These are phyloP conservation scores for Magnolia kwangsiensis DNA, from an alignment of 164 flowering plant genomes.

Conservation along the genomic window DNA sequence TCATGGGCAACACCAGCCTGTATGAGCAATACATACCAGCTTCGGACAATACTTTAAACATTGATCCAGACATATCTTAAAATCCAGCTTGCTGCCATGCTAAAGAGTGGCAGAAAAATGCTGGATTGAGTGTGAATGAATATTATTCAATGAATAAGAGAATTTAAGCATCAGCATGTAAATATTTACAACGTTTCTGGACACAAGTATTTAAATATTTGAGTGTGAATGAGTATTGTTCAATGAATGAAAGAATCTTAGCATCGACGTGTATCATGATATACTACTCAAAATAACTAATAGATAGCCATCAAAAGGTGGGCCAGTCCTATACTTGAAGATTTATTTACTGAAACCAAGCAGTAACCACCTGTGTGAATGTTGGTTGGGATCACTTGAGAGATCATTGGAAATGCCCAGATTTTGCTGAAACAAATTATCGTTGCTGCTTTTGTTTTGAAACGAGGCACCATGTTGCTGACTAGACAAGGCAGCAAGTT, in stretches of 20 bases:
- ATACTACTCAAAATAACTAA: background rate
- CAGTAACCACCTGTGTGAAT: slow-evolving; percentile 35
- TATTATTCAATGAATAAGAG: background rate
- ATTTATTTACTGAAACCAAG: background rate
- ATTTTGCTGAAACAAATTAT: slow-evolving; percentile 27
- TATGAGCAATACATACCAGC: no score
- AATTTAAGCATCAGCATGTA: background rate
- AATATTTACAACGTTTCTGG: background rate
- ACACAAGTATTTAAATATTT: no score
- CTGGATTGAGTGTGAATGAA: no score
- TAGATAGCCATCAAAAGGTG: background rate
- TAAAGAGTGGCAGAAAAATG: no score
- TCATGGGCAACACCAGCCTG: no score
- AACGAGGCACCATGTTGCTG: slow-evolving; percentile 35
- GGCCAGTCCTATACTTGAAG: background rate
- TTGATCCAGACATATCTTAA: no score
- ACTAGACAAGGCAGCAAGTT: slow-evolving; percentile 36
- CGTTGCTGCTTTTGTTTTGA: slow-evolving; percentile 36
- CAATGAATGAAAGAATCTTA: background rate
- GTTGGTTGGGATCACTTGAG: slow-evolving; percentile 32
- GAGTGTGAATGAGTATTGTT: background rate
- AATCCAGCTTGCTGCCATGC: no score
- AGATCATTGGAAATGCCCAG: slow-evolving; percentile 23
- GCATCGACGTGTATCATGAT: background rate
- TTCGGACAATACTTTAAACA: no score